Percentiles rank a stretch among this genome's conserved stretches.
phyloP scores from a whole-genome alignment of 2,329 filamentous ascomycete genomes.

The Mycosphaerella sp. region DNA sequence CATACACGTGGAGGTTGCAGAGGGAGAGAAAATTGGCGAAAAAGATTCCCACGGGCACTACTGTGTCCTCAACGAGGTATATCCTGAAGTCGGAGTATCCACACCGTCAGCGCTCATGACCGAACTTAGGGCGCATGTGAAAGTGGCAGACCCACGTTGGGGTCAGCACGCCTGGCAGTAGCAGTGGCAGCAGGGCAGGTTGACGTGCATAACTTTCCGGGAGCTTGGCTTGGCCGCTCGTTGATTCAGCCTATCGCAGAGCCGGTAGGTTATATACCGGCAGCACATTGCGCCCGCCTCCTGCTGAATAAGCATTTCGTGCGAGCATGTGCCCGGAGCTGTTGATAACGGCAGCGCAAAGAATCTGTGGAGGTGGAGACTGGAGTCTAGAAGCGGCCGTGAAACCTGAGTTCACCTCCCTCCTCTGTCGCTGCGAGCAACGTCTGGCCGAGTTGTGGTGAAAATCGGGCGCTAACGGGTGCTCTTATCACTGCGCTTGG shows the following conservation, averaged over 20 bases:
- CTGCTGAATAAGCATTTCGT: neutral
- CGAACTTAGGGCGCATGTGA: slow-evolving; percentile 14
- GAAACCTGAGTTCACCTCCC: neutral
- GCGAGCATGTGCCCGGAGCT: neutral
- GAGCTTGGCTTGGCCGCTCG: slow-evolving; percentile 2
- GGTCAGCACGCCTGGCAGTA: slow-evolving; percentile 4
- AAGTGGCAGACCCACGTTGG: slow-evolving; percentile 12
- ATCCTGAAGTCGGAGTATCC: neutral
- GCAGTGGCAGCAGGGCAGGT: neutral
- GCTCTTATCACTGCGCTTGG: neutral
- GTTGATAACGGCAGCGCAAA: slow-evolving; percentile 3
- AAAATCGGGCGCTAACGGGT: neutral
- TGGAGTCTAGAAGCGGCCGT: no score
- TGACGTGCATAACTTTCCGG: slow-evolving; percentile 12
- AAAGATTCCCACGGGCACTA: neutral
- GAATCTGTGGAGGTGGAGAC: neutral
- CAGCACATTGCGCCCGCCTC: slow-evolving; percentile 7
- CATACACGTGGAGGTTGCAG: neutral
- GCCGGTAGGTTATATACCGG: neutral
- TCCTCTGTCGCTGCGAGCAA: neutral
- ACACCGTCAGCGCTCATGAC: neutral
- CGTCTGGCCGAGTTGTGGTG: neutral
- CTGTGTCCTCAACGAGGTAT: neutral
- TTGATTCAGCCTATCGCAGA: slow-evolving; percentile 3
- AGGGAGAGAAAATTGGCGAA: neutral